Percentiles rank a stretch among this genome's conserved stretches.
Conservation (phyloP, 2,329 filamentous ascomycete genomes). For the Neofusicoccum cordaticola region DNA sequence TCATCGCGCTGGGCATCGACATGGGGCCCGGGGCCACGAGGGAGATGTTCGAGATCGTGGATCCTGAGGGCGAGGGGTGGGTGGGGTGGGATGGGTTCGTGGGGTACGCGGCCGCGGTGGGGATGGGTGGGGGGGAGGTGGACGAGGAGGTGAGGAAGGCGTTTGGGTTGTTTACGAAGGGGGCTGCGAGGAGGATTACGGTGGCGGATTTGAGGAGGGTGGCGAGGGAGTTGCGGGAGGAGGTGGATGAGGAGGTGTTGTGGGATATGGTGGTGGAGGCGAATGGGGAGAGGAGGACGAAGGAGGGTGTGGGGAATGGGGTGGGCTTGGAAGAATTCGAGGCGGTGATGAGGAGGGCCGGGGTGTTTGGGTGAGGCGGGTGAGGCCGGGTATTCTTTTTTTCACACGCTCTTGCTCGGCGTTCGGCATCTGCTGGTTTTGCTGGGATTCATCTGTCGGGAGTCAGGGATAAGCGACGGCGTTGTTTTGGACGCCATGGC, state of each 20-base stretch:
- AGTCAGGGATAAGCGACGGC: background rate
- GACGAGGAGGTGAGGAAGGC: slow-evolving; percentile 73
- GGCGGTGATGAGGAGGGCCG: slow-evolving; percentile 78
- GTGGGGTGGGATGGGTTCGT: slow-evolving; percentile 80
- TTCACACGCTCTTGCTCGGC: background rate
- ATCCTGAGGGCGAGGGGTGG: slow-evolving; percentile 76
- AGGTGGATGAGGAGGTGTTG: slow-evolving; percentile 76
- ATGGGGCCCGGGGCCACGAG: slow-evolving; percentile 64
- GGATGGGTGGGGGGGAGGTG: slow-evolving; percentile 17
- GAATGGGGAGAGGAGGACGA: slow-evolving; percentile 55
- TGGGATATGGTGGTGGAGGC: slow-evolving; percentile 95
- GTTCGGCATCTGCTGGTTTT: background rate
- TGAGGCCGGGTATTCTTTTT: background rate
- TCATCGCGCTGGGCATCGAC: slow-evolving; percentile 63
- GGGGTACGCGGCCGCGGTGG: slow-evolving; percentile 72
- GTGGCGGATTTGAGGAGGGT: slow-evolving; percentile 74
- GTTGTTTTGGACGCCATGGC: background rate
- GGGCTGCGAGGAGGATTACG: slow-evolving; percentile 64
- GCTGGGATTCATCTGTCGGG: background rate
- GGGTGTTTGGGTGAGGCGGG: slow-evolving; percentile 67
- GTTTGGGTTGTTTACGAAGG: slow-evolving; percentile 73
- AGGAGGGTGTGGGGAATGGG: slow-evolving; percentile 58
- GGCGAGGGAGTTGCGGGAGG: slow-evolving; percentile 78
- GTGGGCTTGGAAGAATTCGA: slow-evolving; percentile 81
- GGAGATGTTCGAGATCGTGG: slow-evolving; percentile 76